A percentile compares a stretch with the other conserved stretches of the same genome.
Evolutionary conservation across 2,329 filamentous ascomycete species (phyloP).

Genomic region (Alternaria postmessia): DNA sequence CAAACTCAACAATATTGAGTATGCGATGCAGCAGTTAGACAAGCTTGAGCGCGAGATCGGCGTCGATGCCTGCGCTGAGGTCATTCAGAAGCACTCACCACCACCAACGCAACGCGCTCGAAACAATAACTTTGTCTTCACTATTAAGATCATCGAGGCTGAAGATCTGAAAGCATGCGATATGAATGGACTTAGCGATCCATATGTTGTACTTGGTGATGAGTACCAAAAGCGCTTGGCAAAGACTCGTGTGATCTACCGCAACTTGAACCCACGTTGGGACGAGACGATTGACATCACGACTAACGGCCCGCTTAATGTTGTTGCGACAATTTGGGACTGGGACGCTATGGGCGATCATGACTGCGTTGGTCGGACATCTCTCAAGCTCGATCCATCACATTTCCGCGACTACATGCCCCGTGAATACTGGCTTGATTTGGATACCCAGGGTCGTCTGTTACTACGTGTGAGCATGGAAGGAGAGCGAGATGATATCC

Average conservation of each 20-base stretch:
- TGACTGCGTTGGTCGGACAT: slow-evolving; percentile 96
- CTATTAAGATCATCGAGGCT: slow-evolving; percentile 97
- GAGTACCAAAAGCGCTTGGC: slow-evolving; percentile 97
- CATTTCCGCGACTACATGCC: slow-evolving; percentile 97
- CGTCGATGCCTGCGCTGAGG: slow-evolving; percentile 85
- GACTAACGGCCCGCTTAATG: slow-evolving; percentile 87
- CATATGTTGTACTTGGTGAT: slow-evolving; percentile 95
- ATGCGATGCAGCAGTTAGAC: slow-evolving; percentile 89
- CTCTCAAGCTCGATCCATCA: slow-evolving; percentile 94
- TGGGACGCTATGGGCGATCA: slow-evolving; percentile 97
- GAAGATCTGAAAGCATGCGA: slow-evolving; percentile 99
- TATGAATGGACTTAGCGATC: slow-evolving; percentile 90
- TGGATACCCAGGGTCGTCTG: slow-evolving; percentile 92
- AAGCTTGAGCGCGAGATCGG: slow-evolving; percentile 89
- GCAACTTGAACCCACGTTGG: slow-evolving; percentile 92
- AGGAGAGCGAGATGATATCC: slow-evolving; percentile 96
- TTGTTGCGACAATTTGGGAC: slow-evolving; percentile 98
- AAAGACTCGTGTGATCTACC: slow-evolving; percentile 91
- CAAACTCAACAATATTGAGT: slow-evolving; percentile 97
- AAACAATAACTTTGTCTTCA: slow-evolving; percentile 93
- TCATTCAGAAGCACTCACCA: slow-evolving; percentile 78
- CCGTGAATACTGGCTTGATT: slow-evolving; percentile 95
- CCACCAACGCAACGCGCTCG: slow-evolving; percentile 72
- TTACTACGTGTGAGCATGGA: slow-evolving; percentile 97
- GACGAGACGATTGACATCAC: slow-evolving; percentile 97